phyloP scores from a whole-genome alignment of 495 filamentous ascomycete genomes.

The Lineolata rhizophorae region DNA sequence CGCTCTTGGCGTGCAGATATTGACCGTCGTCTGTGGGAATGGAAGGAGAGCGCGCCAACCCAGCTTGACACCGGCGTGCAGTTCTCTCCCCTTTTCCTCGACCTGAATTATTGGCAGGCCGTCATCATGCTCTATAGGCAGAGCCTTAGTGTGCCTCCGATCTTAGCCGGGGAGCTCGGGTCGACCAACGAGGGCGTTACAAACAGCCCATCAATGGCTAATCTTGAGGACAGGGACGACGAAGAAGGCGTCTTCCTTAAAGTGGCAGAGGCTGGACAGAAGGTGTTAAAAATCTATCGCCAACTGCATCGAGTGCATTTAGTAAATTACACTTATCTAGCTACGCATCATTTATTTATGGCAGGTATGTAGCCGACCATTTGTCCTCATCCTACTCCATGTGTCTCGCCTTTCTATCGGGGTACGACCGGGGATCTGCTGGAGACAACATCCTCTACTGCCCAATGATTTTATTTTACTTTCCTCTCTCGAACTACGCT shows the following conservation, averaged over 20 bases:
- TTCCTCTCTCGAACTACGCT: not conserved
- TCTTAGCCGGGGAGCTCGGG: slow-evolving; percentile 57
- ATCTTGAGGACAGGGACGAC: slow-evolving; percentile 44
- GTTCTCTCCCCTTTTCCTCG: slow-evolving; percentile 69
- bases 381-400: too few relatives aligned
- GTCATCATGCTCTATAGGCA: slow-evolving; percentile 91
- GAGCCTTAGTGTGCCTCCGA: slow-evolving; percentile 66
- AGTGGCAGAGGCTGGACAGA: slow-evolving; percentile 84
- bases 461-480: too few relatives aligned
- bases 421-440: too few relatives aligned
- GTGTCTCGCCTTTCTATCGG: too few relatives aligned
- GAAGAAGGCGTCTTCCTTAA: slow-evolving; percentile 83
- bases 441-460: too few relatives aligned
- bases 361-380: slow-evolving; percentile 38
- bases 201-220: slow-evolving; percentile 36
- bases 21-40: slow-evolving; percentile 61
- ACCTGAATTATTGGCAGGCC: slow-evolving; percentile 96
- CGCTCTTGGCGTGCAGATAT: slow-evolving; percentile 76
- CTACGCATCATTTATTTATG: slow-evolving; percentile 97
- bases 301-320: slow-evolving; percentile 71
- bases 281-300: slow-evolving; percentile 73
- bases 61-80: slow-evolving; percentile 61
- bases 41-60: slow-evolving; percentile 64
- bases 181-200: slow-evolving; percentile 40
- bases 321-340: slow-evolving; percentile 89